Conservation (phyloP, 805 yeast species). For the Candida glaebosa region DNA sequence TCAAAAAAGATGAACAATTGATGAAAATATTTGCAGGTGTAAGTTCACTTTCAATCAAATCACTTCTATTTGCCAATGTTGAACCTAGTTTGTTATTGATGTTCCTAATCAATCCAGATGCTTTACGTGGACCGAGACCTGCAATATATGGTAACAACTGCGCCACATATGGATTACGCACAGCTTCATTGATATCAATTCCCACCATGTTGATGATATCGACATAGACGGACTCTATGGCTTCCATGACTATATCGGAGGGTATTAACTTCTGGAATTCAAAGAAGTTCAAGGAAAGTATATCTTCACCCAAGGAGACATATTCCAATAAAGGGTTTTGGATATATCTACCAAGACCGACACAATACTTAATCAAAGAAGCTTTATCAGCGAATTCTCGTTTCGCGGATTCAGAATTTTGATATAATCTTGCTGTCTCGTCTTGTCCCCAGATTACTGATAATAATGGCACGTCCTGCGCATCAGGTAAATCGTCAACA, state of each 20-base stretch:
- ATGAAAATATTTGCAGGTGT: slow-evolving; percentile 79
- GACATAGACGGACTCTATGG: slow-evolving; percentile 78
- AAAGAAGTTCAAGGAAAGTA: slow-evolving; percentile 63
- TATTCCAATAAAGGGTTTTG: slow-evolving; percentile 94
- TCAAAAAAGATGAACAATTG: slow-evolving; percentile 88
- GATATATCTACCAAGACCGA: slow-evolving; percentile 85
- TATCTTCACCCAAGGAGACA: slow-evolving; percentile 72
- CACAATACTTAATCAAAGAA: slow-evolving; percentile 74
- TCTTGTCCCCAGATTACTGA: slow-evolving; percentile 83
- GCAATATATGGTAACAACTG: slow-evolving; percentile 72
- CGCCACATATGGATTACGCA: slow-evolving; percentile 69
- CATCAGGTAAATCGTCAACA: slow-evolving; percentile 40
- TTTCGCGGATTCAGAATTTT: slow-evolving; percentile 70
- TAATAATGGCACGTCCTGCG: slow-evolving; percentile 48
- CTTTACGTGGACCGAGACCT: slow-evolving; percentile 95
- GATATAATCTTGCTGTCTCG: slow-evolving; percentile 88
- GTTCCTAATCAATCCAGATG: slow-evolving; percentile 78
- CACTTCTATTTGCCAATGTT: slow-evolving; percentile 63
- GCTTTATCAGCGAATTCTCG: slow-evolving; percentile 84
- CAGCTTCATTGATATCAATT: slow-evolving; percentile 88
- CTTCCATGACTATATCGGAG: slow-evolving; percentile 56
- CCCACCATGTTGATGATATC: slow-evolving; percentile 91
- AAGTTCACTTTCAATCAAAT: slow-evolving; percentile 75
- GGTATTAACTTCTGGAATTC: slow-evolving; percentile 72
- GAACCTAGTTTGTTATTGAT: slow-evolving; percentile 66